Percentiles rank a stretch among this genome's conserved stretches.
Conservation (phyloP, 495 filamentous ascomycete genomes). For the Penicillium daleae region DNA sequence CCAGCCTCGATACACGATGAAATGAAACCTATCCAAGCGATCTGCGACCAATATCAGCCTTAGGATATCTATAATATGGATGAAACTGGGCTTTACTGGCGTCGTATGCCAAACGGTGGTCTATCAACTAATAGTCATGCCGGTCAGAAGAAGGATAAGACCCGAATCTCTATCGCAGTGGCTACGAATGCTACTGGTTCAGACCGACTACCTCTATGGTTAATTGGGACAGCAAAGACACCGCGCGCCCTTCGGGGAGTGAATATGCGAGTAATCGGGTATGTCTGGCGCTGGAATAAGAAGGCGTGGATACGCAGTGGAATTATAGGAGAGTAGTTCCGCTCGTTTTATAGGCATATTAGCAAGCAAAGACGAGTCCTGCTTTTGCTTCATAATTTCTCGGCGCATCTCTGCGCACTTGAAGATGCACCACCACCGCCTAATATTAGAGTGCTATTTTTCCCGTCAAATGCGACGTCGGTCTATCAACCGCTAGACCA, state of each 20-base stretch:
- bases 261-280: constrained; percentile 16
- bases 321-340: constrained; percentile 31
- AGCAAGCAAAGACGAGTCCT: constrained; percentile 20
- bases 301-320: no score
- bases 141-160: constrained; percentile 17
- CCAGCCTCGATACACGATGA: constrained; percentile 14
- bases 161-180: constrained; percentile 25
- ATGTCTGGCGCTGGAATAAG: constrained; percentile 25
- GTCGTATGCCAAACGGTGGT: constrained; percentile 16
- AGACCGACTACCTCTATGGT: constrained; percentile 22
- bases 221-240: constrained; percentile 29
- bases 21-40: constrained; percentile 8
- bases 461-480: neutral
- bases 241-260: constrained; percentile 22
- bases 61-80: constrained; percentile 22
- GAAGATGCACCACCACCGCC: neutral
- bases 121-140: constrained; percentile 8
- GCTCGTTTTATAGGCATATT: constrained; percentile 29
- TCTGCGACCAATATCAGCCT: constrained; percentile 14
- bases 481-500: neutral
- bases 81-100: constrained; percentile 21
- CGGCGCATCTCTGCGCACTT: constrained; percentile 8
- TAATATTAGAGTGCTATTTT: neutral
- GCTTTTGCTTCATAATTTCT: constrained; percentile 29
- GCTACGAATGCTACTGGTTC: constrained; percentile 23